These are phyloP conservation scores for Anaeromyces robustus DNA, from an alignment of 192 early-diverging fungal genomes.

Conservation along the genomic window DNA sequence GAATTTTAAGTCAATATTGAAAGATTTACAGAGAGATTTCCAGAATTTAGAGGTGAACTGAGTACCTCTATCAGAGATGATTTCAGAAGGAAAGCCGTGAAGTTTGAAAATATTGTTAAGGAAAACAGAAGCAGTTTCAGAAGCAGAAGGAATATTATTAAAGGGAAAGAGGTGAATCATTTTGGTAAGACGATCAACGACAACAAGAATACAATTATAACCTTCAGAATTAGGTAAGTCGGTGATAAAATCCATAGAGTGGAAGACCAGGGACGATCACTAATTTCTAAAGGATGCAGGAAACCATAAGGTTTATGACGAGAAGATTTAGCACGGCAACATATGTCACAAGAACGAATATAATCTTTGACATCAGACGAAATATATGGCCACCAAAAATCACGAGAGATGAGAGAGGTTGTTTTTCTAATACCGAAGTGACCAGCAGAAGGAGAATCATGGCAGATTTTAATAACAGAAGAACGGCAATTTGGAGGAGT, in stretches of 20 bases:
- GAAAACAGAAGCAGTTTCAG: not conserved
- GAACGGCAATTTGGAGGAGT: too few relatives aligned
- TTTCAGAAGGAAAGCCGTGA: not conserved
- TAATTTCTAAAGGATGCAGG: conserved; percentile 3
- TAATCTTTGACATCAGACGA: too few relatives aligned
- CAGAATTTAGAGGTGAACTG: too few relatives aligned
- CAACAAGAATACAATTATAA: conserved; percentile 17
- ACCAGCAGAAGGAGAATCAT: too few relatives aligned
- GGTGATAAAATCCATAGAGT: conserved; percentile 30
- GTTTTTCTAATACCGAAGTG: too few relatives aligned
- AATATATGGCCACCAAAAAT: too few relatives aligned
- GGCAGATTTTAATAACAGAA: too few relatives aligned
- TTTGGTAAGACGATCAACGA: conserved; percentile 17
- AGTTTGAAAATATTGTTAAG: not conserved
- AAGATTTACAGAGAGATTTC: too few relatives aligned
- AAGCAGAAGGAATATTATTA: not conserved
- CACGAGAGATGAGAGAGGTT: too few relatives aligned
- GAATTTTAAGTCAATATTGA: too few relatives aligned
- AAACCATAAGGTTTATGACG: conserved; percentile 10
- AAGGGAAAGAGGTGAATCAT: not conserved
- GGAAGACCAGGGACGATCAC: conserved; percentile 6
- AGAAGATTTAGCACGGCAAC: too few relatives aligned
- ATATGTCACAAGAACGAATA: too few relatives aligned
- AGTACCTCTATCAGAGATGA: conserved; percentile 1
- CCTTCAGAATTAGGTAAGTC: conserved; percentile 6